phyloP scores from a whole-genome alignment of 805 yeast species.

The Blastobotrys americana region DNA sequence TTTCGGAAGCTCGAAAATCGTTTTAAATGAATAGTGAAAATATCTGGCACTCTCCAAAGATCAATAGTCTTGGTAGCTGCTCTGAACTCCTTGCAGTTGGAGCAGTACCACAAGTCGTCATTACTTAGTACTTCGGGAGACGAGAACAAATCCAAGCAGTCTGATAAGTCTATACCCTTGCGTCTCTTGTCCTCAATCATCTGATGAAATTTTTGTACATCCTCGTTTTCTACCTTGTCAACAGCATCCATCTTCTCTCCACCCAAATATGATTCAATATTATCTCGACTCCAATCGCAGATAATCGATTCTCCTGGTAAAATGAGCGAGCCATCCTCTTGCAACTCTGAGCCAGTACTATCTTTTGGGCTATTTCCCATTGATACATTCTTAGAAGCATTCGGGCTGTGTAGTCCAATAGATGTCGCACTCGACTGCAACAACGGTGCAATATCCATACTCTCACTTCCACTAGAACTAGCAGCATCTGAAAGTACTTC shows the following conservation, averaged over 20 bases:
- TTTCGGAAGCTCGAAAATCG: constrained; percentile 79
- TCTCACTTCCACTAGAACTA: neutral
- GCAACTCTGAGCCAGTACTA: neutral
- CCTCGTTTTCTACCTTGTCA: constrained; percentile 12
- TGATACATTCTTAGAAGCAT: neutral
- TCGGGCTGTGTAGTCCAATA: neutral
- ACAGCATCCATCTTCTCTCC: constrained; percentile 3
- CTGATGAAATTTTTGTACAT: constrained; percentile 11
- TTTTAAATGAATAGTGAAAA: constrained; percentile 81
- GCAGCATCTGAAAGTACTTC: neutral
- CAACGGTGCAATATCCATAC: neutral
- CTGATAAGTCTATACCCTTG: constrained; percentile 50
- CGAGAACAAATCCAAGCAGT: constrained; percentile 69
- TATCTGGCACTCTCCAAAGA: constrained; percentile 90
- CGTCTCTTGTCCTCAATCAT: constrained; percentile 23
- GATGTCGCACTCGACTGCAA: neutral
- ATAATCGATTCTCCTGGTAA: constrained; percentile 15
- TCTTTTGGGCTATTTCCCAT: neutral
- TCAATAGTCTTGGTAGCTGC: constrained; percentile 88
- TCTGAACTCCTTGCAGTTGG: constrained; percentile 77
- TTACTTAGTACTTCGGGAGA: constrained; percentile 79
- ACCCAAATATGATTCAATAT: constrained; percentile 2
- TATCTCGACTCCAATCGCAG: constrained; percentile 16
- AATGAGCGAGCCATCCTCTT: neutral
- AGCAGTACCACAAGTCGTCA: constrained; percentile 92